These are phyloP conservation scores for Capsicum baccatum DNA, from an alignment of 257 asterid genomes.

Conservation along the genomic window DNA sequence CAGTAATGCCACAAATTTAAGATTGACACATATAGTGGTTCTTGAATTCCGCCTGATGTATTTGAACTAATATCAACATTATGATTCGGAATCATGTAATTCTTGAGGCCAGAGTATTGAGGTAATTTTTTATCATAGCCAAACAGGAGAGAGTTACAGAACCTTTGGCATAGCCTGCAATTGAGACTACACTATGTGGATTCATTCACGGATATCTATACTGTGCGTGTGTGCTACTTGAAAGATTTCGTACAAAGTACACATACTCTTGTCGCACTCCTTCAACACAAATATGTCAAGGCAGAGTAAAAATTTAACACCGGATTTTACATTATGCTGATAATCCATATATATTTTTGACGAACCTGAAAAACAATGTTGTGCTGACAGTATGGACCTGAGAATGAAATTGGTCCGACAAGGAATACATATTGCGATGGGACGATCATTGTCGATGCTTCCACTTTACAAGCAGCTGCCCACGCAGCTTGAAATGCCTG, in stretches of 20 bases:
- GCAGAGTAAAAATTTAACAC: background rate
- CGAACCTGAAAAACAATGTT: slow-evolving; percentile 89
- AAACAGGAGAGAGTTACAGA: background rate
- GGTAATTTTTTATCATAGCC: background rate
- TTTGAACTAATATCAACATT: background rate
- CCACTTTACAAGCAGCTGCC: slow-evolving; percentile 81
- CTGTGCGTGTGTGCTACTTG: background rate
- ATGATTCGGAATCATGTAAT: background rate
- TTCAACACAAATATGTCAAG: background rate
- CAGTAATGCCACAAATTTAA: background rate
- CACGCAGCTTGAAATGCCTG: slow-evolving; percentile 95
- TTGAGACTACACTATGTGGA: background rate
- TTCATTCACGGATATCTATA: background rate
- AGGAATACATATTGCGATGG: slow-evolving; percentile 69
- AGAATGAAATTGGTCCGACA: slow-evolving; percentile 87
- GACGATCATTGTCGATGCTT: slow-evolving; percentile 65
- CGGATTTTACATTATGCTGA: background rate
- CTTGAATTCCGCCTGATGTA: background rate
- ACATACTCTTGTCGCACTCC: no score
- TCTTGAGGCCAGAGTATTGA: background rate
- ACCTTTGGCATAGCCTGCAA: background rate
- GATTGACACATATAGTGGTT: background rate
- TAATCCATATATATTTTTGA: background rate
- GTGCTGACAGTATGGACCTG: slow-evolving; percentile 90
- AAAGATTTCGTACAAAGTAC: background rate